Evolutionary conservation across 2,329 filamentous ascomycete species (phyloP).

Genomic region (Aspergillus chevalieri): DNA sequence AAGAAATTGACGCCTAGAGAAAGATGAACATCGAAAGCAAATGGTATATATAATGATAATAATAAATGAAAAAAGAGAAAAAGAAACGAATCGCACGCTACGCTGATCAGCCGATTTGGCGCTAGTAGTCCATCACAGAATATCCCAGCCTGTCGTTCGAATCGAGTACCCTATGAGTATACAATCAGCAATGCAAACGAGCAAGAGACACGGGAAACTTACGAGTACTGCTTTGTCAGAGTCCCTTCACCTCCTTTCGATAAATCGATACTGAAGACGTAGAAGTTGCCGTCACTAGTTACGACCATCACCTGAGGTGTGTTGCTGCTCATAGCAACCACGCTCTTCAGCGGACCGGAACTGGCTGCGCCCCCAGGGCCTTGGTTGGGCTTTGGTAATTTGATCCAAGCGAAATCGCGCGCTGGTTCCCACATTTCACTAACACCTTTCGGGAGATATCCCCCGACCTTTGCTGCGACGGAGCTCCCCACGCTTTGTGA

Average conservation of each 20-base stretch:
- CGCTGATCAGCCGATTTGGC: not conserved
- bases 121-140: slow-evolving; percentile 30
- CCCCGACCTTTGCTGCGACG: slow-evolving; percentile 81
- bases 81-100: not conserved
- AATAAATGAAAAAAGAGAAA: not conserved
- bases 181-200: not conserved
- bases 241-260: slow-evolving; percentile 90
- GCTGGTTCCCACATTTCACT: slow-evolving; percentile 97
- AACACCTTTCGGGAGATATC: slow-evolving; percentile 86
- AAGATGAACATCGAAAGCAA: not conserved
- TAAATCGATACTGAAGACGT: slow-evolving; percentile 91
- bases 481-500: slow-evolving; percentile 89
- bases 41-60: not conserved
- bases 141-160: slow-evolving; percentile 38
- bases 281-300: slow-evolving; percentile 91
- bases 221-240: slow-evolving; percentile 89
- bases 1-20: not conserved
- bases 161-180: slow-evolving; percentile 34
- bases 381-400: slow-evolving; percentile 64
- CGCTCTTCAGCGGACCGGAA: slow-evolving; percentile 65
- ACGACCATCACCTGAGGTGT: slow-evolving; percentile 97
- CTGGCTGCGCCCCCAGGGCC: slow-evolving; percentile 31
- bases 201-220: slow-evolving; percentile 38
- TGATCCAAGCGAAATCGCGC: slow-evolving; percentile 94
- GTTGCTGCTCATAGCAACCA: slow-evolving; percentile 95